phyloP scores from a whole-genome alignment of 2,329 filamentous ascomycete species.

The Aureobasidium leucospermi region DNA sequence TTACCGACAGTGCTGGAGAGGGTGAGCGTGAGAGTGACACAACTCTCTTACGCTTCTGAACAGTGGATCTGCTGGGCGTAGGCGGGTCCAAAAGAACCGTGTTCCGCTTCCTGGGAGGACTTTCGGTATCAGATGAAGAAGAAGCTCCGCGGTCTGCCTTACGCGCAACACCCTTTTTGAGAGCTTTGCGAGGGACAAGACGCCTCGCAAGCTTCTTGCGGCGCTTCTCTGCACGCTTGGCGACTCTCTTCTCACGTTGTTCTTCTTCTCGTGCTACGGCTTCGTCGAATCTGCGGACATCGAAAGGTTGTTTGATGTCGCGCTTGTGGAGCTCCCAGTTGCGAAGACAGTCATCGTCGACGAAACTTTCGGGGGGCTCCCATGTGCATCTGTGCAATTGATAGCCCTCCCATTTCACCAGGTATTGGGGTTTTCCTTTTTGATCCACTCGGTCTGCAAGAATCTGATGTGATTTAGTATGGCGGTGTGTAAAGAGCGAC shows the following conservation, averaged over 20 bases:
- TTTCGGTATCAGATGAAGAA: neutral
- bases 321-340: constrained; percentile 21
- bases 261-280: constrained; percentile 13
- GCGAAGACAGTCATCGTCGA: neutral
- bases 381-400: constrained; percentile 21
- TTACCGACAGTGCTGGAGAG: neutral
- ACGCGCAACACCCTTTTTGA: constrained; percentile 7
- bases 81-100: neutral
- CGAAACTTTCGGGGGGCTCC: constrained; percentile 20
- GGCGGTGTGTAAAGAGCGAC: too few relatives aligned
- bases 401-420: constrained; percentile 28
- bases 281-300: constrained; percentile 19
- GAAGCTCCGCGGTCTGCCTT: neutral
- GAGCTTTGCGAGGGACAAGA: neutral
- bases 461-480: constrained; percentile 15
- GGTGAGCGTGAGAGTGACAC: neutral
- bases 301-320: constrained; percentile 18
- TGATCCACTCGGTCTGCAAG: constrained; percentile 18
- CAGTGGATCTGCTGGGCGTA: neutral
- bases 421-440: neutral
- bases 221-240: constrained; percentile 23
- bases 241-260: constrained; percentile 13
- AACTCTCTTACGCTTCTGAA: neutral
- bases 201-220: constrained; percentile 11
- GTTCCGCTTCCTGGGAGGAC: neutral